Evolutionary conservation across 352 stramenopile species (phyloP), one percentile per base, ranked within the genome.

Genomic region (Discostella stelligera): DNA sequence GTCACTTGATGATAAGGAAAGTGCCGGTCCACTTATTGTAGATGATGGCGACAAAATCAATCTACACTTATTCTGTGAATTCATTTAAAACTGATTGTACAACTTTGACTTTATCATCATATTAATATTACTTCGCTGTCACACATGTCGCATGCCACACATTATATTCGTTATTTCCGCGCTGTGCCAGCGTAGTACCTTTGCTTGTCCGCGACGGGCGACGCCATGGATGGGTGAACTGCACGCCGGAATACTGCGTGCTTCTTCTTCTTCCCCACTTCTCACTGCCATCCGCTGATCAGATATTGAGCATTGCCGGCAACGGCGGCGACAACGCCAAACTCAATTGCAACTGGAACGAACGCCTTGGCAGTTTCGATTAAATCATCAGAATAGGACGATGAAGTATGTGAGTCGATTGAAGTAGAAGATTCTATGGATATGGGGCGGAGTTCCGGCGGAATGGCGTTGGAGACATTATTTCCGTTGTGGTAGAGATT

Each of bases 351-450:
- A 2, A 77, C 69, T 9, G 69, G 69, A 7, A 71, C 58, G 27
- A 77, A 77, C n/a, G 69, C 69, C 61, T 69, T 71, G 0, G 61
- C 61, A 13, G 69, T 67, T 25, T 77, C 69, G 8, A 71, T 41
- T 14, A 77, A 53, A 16, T 37, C 69, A 7, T 65, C 54, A 32
- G 37, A 44, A 21, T 32, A 50, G 11, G 41, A 39, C 18, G 20
- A 20, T 7, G 41, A 27, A 6, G 27, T 44, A 10, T 44, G 37
- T 8, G 37, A 44, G 7, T 44, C 11, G 7, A 32, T 44, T 14
- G 44, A 50, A 54, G 30, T 11, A 46, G 14, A 16, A 50, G 27
- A 6, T 46, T 53, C 7, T 32, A 56, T 27, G 3, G 10, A 37
- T 14, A 30, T 21, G 1, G 14, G n/a, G 8, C 18, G 6, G 18